phyloP scores from a whole-genome alignment of 345 rosid species.

The Pistacia integerrima region DNA sequence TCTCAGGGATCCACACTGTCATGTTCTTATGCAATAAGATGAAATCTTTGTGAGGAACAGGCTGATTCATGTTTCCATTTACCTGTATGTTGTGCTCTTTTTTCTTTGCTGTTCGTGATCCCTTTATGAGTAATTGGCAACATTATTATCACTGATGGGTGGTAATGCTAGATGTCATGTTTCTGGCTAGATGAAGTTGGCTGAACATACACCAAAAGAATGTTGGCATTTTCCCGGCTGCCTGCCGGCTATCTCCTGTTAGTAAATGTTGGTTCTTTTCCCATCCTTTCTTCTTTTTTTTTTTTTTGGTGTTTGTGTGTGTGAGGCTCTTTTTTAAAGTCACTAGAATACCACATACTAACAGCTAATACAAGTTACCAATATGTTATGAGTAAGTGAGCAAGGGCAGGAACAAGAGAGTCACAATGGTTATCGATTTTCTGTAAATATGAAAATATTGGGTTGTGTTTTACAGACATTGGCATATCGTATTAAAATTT shows the following conservation, averaged over 20 bases:
- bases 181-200: conserved; percentile 1
- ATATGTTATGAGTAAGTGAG: background rate
- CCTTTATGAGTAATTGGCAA: background rate
- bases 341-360: background rate
- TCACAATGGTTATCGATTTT: background rate
- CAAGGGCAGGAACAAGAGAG: background rate
- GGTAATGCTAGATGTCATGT: background rate
- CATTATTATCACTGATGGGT: background rate
- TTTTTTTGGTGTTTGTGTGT: too few species aligned
- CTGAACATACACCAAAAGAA: background rate
- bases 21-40: conserved; percentile 1
- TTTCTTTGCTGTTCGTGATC: background rate
- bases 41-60: background rate
- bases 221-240: background rate
- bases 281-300: too few species aligned
- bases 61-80: background rate
- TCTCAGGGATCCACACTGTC: background rate
- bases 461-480: too few species aligned
- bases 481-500: too few species aligned
- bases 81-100: background rate
- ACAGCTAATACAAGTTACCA: background rate
- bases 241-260: background rate
- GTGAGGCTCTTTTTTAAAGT: background rate
- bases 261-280: conserved; percentile 5
- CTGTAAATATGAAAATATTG: background rate